Evolutionary conservation across 2,329 filamentous ascomycete genomes (phyloP), one percentile per base, ranked within the genome.

Genomic region (Ceratocystis eucalypticola): DNA sequence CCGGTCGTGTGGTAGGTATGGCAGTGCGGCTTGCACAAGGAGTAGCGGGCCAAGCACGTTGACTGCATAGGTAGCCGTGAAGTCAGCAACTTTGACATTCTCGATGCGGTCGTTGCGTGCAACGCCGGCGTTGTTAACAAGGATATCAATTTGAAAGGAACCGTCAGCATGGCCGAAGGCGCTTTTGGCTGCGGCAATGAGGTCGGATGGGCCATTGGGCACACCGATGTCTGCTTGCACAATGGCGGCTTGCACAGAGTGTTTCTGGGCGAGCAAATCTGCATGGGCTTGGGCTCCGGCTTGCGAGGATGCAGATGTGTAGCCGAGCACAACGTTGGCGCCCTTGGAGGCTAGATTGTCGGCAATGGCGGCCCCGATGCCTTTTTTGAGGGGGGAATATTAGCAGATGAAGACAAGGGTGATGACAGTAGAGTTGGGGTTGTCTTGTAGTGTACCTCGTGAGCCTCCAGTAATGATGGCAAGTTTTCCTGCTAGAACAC

Each of bases 51-150:
- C 91, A 8, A 90, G 82, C 25, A 95, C 91, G 72, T 96, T 96
- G 76, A 94, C 82, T 66, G 83, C 82, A 77, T 90, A 95, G 66
- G 88, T 85, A 70, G 81, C 78, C 55, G 85, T 80, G 76, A 92
- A 95, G 71, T 91, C 82, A 12, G 80, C 79, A 5, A 80, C 73
- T 3, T 81, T 82, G 69, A 90, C 82, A 33, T 88, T 82, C 63
- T 83, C 80, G 28, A 88, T 76, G 30, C 77, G 74, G 70, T 86
- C 82, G 76, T 94, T 93, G 48, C 82, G 77, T 41, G 83, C 78
- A 5, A 86, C 77, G 65, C 89, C 91, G 37, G 91, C 91, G 74
- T 95, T 96, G 81, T 96, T 95, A 78, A 96, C 79, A 65, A 96
- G 78, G 69, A 96, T 89, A 76, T 95, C 89, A 72, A 96, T 81